Conservation (phyloP, 257 asterid species). For the Anisodus acutangulus region DNA sequence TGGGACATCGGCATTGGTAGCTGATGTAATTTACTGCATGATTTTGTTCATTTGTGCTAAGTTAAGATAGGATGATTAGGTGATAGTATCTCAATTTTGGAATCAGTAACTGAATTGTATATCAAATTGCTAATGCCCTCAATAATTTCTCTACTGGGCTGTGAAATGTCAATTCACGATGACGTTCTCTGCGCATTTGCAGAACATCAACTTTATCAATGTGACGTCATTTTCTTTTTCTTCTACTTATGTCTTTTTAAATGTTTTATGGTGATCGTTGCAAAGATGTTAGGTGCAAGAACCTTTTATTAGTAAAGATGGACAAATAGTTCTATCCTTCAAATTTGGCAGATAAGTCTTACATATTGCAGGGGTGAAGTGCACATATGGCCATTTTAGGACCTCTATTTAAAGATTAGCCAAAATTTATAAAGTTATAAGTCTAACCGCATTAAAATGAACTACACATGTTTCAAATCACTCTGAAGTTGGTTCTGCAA, state of each 20-base stretch:
- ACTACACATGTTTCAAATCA: no score
- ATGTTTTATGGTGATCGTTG: neutral
- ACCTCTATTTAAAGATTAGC: no score
- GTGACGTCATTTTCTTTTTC: neutral
- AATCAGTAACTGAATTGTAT: slow-evolving; percentile 9
- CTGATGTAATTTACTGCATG: neutral
- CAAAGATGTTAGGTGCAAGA: neutral
- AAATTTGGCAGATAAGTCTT: neutral
- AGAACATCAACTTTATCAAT: neutral
- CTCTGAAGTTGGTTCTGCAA: no score
- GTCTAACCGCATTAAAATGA: no score
- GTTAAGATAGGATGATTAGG: neutral
- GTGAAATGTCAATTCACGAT: neutral
- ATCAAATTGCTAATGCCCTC: slow-evolving; percentile 1
- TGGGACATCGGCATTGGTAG: neutral
- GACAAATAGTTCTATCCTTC: neutral
- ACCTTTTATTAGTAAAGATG: neutral
- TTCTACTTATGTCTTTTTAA: neutral
- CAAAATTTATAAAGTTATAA: no score
- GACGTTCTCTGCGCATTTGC: neutral
- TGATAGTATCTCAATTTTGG: neutral
- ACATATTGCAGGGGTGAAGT: neutral
- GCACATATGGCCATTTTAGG: no score
- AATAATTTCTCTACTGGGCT: slow-evolving; percentile 1
- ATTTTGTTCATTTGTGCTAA: slow-evolving; percentile 21